Evolutionary conservation across 1,284 basidiomycete species (phyloP), one percentile per base, ranked within the genome.

Genomic region (Austroboletus novae-zelandiae): DNA sequence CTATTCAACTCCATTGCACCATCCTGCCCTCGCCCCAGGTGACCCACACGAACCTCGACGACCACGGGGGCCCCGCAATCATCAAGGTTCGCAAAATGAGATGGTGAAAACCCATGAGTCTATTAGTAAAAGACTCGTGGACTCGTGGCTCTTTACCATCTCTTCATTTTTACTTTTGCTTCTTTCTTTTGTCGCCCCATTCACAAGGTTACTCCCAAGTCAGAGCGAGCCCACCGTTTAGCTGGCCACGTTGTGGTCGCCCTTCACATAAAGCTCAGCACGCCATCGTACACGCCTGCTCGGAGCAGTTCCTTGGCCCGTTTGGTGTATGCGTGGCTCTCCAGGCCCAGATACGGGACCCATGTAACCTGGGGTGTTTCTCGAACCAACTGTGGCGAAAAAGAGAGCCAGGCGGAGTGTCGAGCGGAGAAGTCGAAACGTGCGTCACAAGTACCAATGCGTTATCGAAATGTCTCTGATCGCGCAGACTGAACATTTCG

Each of bases 341-440:
- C 62, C 4, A 93, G 79, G 20, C 91, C 91, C 35, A 87, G 80
- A 65, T 94, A 95, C 1, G 84, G 86, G 8, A 95, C 89, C 90
- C 91, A 94, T 0, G 80, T 67, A 35, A 94, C 82, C 43, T 77
- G 8, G 81, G 78, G 64, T 94, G 86, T 50, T 78, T 67, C 64
- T 89, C 78, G 40, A 95, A 80, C 75, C 78, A 89, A 51, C 77
- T 72, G 39, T 5, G 13, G n/a, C 9, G 13, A 18, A 4, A 0
- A 6, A 20, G n/a, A 37, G 23, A 3, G 20, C 13, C n/a, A 39
- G 17, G 8, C 14, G 15, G 18, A 15, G 18, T 23, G 20, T 4
- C 3, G 0, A 7, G 9, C 13, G 8, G 13, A 31, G 11, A 15
- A 13, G 9, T 32, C 25, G 30, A 5, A 37, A 67, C 74, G 25